These are phyloP conservation scores for Termitomyces sp. DNA, from an alignment of 768 basidiomycete species.

Conservation along the genomic window DNA sequence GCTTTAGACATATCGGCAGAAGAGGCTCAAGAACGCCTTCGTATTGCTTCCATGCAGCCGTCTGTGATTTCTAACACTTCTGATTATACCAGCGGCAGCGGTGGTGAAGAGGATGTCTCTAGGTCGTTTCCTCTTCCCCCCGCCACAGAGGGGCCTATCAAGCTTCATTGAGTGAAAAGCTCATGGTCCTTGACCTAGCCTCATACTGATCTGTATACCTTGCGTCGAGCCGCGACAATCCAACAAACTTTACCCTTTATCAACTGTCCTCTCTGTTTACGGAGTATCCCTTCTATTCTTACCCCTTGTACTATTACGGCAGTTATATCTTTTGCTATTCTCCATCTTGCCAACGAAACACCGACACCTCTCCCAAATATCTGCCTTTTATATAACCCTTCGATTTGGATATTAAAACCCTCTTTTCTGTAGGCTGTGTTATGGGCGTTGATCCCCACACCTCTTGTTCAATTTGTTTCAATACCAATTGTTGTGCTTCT, in stretches of 20 bases:
- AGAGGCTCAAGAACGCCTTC: slow-evolving; percentile 42
- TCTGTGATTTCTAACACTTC: slow-evolving; percentile 34
- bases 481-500: slow-evolving; percentile 1
- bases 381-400: slow-evolving; percentile 1
- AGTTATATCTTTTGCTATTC: background rate
- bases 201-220: slow-evolving; percentile 5
- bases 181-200: slow-evolving; percentile 1
- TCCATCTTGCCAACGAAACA: background rate
- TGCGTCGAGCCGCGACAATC: background rate
- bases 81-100: slow-evolving; percentile 23
- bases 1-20: slow-evolving; percentile 50
- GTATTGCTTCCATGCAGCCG: slow-evolving; percentile 56
- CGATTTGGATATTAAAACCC: slow-evolving; percentile 1
- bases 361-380: no score
- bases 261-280: background rate
- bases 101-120: slow-evolving; percentile 30
- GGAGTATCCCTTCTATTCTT: background rate
- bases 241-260: background rate
- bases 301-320: slow-evolving; percentile 3
- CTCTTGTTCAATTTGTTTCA: background rate
- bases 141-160: slow-evolving; percentile 4
- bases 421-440: background rate
- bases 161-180: slow-evolving; percentile 2
- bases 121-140: slow-evolving; percentile 37
- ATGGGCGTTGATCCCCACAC: background rate